Percentiles rank a stretch among this genome's conserved stretches.
These are phyloP conservation scores for Leucocoprinus gongylophorus DNA, from an alignment of 1,284 basidiomycete species.

Conservation along the genomic window DNA sequence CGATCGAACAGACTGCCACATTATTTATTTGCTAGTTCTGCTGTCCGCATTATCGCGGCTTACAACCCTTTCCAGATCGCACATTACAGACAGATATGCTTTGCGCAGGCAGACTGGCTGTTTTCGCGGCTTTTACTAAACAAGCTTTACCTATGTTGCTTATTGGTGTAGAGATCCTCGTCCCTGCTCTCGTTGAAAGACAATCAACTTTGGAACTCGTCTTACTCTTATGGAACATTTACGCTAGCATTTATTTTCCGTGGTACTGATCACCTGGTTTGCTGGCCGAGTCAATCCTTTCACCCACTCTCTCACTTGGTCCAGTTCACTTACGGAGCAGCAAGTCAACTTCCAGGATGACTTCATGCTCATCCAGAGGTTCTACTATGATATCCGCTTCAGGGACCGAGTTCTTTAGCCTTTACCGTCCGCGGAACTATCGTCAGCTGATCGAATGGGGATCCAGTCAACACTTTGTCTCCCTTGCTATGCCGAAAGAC, in stretches of 20 bases:
- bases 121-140: constrained; percentile 1
- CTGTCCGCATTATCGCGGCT: background rate
- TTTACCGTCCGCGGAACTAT: constrained; percentile 3
- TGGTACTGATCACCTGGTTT: background rate
- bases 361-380: background rate
- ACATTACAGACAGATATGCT: constrained; percentile 3
- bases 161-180: background rate
- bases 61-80: background rate
- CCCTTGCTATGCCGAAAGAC: background rate
- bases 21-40: background rate
- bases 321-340: background rate
- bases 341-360: background rate
- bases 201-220: background rate
- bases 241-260: background rate
- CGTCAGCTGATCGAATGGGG: background rate
- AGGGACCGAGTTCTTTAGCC: background rate
- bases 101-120: background rate
- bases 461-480: background rate
- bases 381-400: constrained; percentile 10
- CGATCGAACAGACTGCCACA: background rate
- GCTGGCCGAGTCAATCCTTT: background rate
- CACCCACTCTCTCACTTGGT: background rate
- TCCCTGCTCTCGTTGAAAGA: background rate
- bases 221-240: background rate
- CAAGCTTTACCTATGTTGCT: background rate